Evolutionary conservation across 139 green algal species (phyloP), one percentile per base, ranked within the genome.

Genomic region (Limnomonas spitsbergensis): DNA sequence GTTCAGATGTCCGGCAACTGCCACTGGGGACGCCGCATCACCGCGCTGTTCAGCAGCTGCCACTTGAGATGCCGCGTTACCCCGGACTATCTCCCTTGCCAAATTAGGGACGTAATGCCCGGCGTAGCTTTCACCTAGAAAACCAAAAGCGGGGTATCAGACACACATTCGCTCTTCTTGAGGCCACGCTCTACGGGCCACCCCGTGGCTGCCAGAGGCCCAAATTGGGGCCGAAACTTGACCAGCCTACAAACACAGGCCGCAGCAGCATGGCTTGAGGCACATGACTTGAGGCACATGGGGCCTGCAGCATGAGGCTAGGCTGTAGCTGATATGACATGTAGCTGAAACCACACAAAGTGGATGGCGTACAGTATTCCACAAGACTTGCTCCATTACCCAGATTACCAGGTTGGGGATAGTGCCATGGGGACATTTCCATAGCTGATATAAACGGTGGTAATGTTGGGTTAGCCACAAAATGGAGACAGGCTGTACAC

Each of bases 91-190:
- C 40, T 86, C 79, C n/a, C 38, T 53, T 0, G 91, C 90, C 53
- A 95, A 79, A 6, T 85, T 78, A 3, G 91, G 89, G 2, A 95
- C 79, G 79, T 95, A 96, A 81, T 97, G 92, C 0, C 91, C 88
- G 39, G 79, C 81, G 31, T 91, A 89, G 53, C 54, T 83, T 73
- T 91, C 86, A 9, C 56, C 56, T 70, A 36, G 9, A 32, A 20
- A 32, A 32, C n/a, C n/a, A 70, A 36, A 6, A 54, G n/a, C n/a
- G n/a, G n/a, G n/a, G n/a, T n/a, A n/a, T n/a, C n/a, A n/a, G n/a
- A n/a, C n/a, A n/a, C n/a, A n/a, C n/a, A n/a, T n/a, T n/a, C n/a
- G n/a, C n/a, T n/a, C n/a, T n/a, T n/a, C 42, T 9, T 27, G 42
- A 6, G 9, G 42, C 42, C 6, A 54, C 42, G 9, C 42, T 9